A percentile compares a stretch with the other conserved stretches of the same genome.
Evolutionary conservation across 306 rosid genomes (phyloP).

Genomic region (Crotalaria pallida): DNA sequence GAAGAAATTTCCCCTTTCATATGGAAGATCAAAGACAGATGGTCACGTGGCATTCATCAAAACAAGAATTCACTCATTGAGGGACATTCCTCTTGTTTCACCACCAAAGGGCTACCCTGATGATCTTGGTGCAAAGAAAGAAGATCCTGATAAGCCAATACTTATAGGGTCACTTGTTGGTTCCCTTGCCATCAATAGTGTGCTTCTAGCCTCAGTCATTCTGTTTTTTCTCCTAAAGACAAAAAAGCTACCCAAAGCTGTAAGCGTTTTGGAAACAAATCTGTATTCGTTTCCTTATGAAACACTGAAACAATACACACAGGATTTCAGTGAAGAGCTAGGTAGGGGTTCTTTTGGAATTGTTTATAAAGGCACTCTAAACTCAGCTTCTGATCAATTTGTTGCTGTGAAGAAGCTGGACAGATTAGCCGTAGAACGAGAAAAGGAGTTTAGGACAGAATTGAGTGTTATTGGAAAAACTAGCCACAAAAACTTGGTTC

Average conservation of each 20-base stretch:
- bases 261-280: conserved; percentile 28
- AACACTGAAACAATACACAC: conserved; percentile 27
- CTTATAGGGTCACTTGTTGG: conserved; percentile 28
- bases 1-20: conserved; percentile 32
- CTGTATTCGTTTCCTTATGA: conserved; percentile 26
- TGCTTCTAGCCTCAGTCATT: conserved; percentile 11
- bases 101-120: no score
- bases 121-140: background rate
- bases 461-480: conserved; percentile 36
- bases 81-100: background rate
- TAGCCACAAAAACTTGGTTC: conserved; percentile 34
- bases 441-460: conserved; percentile 38
- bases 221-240: background rate
- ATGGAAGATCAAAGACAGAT: conserved; percentile 18
- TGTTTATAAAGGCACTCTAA: conserved; percentile 37
- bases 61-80: conserved; percentile 7
- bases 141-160: background rate
- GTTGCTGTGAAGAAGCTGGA: conserved; percentile 43
- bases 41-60: background rate
- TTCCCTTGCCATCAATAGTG: conserved; percentile 10
- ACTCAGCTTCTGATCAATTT: background rate
- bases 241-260: conserved; percentile 1
- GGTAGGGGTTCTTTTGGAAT: conserved; percentile 46
- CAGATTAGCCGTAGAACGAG: conserved; percentile 33
- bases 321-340: conserved; percentile 23